Conservation (phyloP, 2,329 filamentous ascomycete species). For the Fusarium denticulatum region DNA sequence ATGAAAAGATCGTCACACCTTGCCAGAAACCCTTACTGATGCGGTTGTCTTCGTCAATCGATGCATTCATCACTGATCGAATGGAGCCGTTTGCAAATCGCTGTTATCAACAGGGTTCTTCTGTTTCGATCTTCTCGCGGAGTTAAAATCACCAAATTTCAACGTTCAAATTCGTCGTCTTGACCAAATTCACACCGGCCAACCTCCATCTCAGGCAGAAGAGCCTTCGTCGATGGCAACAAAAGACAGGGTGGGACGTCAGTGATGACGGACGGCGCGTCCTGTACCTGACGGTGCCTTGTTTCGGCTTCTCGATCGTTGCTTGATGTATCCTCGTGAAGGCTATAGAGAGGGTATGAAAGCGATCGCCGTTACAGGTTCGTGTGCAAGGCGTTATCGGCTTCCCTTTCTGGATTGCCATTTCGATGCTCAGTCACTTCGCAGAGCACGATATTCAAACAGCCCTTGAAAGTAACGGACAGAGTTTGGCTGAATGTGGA, state of each 20-base stretch:
- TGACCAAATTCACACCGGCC: constrained; percentile 34
- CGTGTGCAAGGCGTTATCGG: constrained; percentile 22
- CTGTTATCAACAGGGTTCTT: constrained; percentile 31
- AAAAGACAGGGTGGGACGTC: constrained; percentile 30
- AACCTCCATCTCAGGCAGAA: constrained; percentile 31
- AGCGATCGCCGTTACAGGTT: constrained; percentile 28
- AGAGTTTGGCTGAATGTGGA: constrained; percentile 23
- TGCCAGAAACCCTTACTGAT: constrained; percentile 26
- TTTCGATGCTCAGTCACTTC: constrained; percentile 8
- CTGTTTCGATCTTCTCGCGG: constrained; percentile 15
- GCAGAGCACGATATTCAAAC: constrained; percentile 7
- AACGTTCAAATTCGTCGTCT: neutral
- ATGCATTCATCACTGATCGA: constrained; percentile 29
- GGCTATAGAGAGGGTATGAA: constrained; percentile 8
- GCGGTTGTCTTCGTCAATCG: constrained; percentile 30
- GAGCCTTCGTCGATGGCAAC: constrained; percentile 15
- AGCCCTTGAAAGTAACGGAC: constrained; percentile 1
- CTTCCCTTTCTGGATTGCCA: constrained; percentile 28
- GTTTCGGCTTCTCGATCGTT: constrained; percentile 28
- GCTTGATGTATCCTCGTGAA: constrained; percentile 11
- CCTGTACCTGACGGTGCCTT: constrained; percentile 29
- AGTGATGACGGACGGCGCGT: constrained; percentile 33
- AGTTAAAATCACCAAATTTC: constrained; percentile 7
- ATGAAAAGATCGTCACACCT: constrained; percentile 34
- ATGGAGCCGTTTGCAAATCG: constrained; percentile 35